phyloP scores from a whole-genome alignment of 345 rosid species.

The Raphanus sativus region DNA sequence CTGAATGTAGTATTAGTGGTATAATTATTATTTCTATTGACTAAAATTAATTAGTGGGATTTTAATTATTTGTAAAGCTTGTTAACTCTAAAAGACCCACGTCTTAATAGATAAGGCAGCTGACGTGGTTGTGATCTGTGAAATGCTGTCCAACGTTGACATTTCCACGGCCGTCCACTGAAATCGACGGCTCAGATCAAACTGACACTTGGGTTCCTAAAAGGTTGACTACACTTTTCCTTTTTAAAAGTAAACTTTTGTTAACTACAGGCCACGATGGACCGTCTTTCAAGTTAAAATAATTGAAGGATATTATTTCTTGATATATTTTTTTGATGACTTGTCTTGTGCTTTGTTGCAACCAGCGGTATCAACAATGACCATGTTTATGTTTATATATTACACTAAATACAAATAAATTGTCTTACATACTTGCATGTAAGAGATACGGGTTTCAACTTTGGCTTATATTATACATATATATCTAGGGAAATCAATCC shows the following conservation, averaged over 20 bases:
- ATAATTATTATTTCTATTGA: not conserved
- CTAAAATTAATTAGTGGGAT: not conserved
- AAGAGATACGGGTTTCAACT: conserved; percentile 1
- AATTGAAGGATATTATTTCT: not conserved
- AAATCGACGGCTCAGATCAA: conserved; percentile 21
- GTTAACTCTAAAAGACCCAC: not conserved
- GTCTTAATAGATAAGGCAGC: conserved; percentile 19
- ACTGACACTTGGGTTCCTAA: conserved; percentile 20
- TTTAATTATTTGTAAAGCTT: not conserved
- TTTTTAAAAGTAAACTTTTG: conserved; percentile 1
- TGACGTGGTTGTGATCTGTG: conserved; percentile 31
- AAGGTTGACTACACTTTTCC: not conserved
- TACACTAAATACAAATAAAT: not conserved
- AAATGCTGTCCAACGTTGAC: conserved; percentile 27
- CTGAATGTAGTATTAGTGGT: not conserved
- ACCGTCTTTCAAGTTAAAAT: not conserved
- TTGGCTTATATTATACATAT: not conserved
- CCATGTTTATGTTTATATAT: not conserved
- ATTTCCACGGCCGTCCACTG: not conserved
- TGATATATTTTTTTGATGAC: not conserved
- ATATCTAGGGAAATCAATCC: not conserved
- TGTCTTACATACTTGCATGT: not conserved
- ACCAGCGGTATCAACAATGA: not conserved
- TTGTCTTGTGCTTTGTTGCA: conserved; percentile 17
- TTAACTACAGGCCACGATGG: conserved; percentile 15